Conservation (phyloP, 768 basidiomycete genomes). For the Collybia sp. region DNA sequence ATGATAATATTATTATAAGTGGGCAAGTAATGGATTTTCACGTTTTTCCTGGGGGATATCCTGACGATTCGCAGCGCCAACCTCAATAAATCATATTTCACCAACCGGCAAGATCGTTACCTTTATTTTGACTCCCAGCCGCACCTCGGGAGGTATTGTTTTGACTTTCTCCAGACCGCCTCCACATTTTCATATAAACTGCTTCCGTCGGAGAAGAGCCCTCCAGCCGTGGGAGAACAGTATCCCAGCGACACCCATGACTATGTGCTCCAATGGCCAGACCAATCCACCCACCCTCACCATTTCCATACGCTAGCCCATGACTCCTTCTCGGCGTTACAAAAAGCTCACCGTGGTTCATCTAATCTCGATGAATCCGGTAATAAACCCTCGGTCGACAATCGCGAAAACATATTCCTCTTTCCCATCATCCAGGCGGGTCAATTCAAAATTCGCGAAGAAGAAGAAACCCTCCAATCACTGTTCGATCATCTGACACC, state of each 20-base stretch:
- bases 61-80: conserved; percentile 63
- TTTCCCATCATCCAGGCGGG: conserved; percentile 89
- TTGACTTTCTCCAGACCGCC: conserved; percentile 66
- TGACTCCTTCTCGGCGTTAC: conserved; percentile 53
- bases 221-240: neutral
- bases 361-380: neutral
- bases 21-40: conserved; percentile 54
- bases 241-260: conserved; percentile 17
- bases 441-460: conserved; percentile 81
- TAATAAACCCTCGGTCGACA: conserved; percentile 14
- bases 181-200: conserved; percentile 70
- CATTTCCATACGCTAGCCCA: conserved; percentile 59
- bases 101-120: conserved; percentile 94
- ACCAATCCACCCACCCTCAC: conserved; percentile 62
- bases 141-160: conserved; percentile 75
- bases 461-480: conserved; percentile 57
- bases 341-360: conserved; percentile 31
- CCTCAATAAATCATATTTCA: conserved; percentile 89
- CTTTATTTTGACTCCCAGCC: conserved; percentile 63
- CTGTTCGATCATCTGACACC: conserved; percentile 49
- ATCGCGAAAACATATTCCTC: conserved; percentile 40
- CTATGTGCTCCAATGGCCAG: conserved; percentile 65
- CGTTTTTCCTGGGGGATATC: neutral
- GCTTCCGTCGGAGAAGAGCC: conserved; percentile 16
- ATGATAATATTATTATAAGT: conserved; percentile 88